Conservation (phyloP, 495 filamentous ascomycete species). For the Stereocaulon alpinum region DNA sequence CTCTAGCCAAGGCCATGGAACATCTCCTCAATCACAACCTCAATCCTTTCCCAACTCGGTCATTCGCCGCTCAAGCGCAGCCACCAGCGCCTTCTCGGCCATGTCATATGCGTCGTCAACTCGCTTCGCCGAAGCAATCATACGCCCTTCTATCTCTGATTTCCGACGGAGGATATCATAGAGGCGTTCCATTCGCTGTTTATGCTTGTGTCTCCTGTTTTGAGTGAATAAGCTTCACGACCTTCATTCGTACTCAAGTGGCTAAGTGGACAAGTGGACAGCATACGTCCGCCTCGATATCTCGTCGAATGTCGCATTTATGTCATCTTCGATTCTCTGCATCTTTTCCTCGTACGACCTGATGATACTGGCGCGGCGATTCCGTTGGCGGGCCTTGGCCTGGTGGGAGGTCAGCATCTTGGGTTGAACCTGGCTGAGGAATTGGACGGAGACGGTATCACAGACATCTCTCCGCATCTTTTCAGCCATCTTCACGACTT, state of each 20-base stretch:
- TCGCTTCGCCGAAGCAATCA: conserved; percentile 8
- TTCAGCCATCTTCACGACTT: conserved; percentile 17
- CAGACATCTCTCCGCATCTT: conserved; percentile 14
- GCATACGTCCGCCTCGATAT: conserved; percentile 11
- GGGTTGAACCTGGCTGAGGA: neutral
- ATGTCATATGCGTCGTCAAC: conserved; percentile 14
- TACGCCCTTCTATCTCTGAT: conserved; percentile 15
- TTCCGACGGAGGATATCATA: conserved; percentile 8
- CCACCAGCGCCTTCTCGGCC: conserved; percentile 9
- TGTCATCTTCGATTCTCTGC: conserved; percentile 15
- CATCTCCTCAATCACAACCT: neutral
- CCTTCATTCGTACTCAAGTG: neutral
- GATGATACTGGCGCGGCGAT: conserved; percentile 20
- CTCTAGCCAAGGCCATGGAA: neutral
- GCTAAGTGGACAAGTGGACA: neutral
- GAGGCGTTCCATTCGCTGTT: conserved; percentile 8
- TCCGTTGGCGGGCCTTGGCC: conserved; percentile 23
- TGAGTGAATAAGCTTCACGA: neutral
- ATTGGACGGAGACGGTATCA: too few species aligned
- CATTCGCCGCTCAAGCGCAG: conserved; percentile 1
- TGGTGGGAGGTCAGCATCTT: conserved; percentile 8
- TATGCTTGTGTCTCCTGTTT: conserved; percentile 6
- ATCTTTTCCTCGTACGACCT: conserved; percentile 20
- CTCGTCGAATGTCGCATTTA: neutral
- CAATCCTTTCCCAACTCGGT: neutral